Percentiles rank a stretch among this genome's conserved stretches.
phyloP scores from a whole-genome alignment of 805 yeast species.

The Ogataea trehaloabstinens region DNA sequence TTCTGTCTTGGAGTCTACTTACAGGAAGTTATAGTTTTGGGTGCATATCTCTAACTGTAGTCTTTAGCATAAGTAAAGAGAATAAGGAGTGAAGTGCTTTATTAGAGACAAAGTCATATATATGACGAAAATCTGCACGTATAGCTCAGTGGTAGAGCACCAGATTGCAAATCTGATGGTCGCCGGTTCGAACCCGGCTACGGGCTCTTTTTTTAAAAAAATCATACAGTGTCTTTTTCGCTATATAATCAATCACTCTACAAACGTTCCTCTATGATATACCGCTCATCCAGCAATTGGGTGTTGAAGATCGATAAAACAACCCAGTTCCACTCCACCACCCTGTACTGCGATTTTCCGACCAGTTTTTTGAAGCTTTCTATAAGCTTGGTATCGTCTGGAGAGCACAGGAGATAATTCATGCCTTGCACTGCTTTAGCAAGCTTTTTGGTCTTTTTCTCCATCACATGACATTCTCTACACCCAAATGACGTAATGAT shows the following conservation, averaged over 20 bases:
- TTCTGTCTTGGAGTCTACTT: too few relatives aligned
- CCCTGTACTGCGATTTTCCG: slow-evolving; percentile 25
- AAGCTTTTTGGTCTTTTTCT: slow-evolving; percentile 19
- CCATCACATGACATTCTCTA: slow-evolving; percentile 14
- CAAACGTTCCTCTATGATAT: slow-evolving; percentile 17
- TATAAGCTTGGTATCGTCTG: slow-evolving; percentile 33
- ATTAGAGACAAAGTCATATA: too few relatives aligned
- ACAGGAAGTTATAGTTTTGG: too few relatives aligned
- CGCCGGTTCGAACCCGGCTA: slow-evolving; percentile 96
- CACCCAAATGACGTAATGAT: slow-evolving; percentile 63
- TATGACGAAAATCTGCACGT: too few relatives aligned
- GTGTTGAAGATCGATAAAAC: slow-evolving; percentile 52
- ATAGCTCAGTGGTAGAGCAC: slow-evolving; percentile 99
- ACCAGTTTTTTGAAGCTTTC: slow-evolving; percentile 28
- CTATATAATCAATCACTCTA: slow-evolving; percentile 1
- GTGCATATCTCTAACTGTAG: too few relatives aligned
- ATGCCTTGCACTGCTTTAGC: slow-evolving; percentile 14
- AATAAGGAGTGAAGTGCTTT: too few relatives aligned
- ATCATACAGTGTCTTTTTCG: not conserved
- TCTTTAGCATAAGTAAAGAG: too few relatives aligned
- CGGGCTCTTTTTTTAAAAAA: slow-evolving; percentile 49
- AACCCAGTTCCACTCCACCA: slow-evolving; percentile 67
- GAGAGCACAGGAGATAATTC: slow-evolving; percentile 22
- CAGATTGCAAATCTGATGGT: slow-evolving; percentile 99
- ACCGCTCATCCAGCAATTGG: slow-evolving; percentile 23